Evolutionary conservation across 2,329 filamentous ascomycete species (phyloP).

Genomic region (Fusarium nanum): DNA sequence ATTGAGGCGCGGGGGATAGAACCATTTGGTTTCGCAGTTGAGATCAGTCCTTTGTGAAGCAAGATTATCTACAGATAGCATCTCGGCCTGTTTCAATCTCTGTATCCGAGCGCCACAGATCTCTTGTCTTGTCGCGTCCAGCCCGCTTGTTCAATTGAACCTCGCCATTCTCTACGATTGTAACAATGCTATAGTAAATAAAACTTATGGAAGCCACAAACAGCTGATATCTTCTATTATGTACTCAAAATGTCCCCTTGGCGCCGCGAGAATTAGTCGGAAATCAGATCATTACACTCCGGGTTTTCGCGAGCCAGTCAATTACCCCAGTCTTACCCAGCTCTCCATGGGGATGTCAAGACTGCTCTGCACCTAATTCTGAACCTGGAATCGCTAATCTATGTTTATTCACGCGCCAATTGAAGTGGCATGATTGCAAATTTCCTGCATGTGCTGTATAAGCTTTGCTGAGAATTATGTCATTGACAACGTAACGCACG

Average conservation of each 20-base stretch:
- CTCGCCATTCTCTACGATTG: background rate
- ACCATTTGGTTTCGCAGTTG: background rate
- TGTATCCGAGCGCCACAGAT: conserved; percentile 11
- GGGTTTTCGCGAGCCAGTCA: conserved; percentile 15
- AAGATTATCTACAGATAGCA: conserved; percentile 7
- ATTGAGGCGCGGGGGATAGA: background rate
- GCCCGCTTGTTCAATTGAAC: background rate
- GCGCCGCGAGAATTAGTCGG: conserved; percentile 24
- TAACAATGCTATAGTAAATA: background rate
- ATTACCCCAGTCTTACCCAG: background rate
- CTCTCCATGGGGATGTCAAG: background rate
- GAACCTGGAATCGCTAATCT: background rate
- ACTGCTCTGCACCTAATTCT: background rate
- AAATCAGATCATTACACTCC: conserved; percentile 23
- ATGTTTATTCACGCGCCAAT: conserved; percentile 9
- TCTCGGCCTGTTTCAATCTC: conserved; percentile 14
- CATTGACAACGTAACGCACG: background rate
- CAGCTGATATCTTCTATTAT: background rate
- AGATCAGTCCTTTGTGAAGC: conserved; percentile 2
- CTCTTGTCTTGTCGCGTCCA: background rate
- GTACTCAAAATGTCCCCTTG: background rate
- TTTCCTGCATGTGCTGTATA: background rate
- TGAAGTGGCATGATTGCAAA: conserved; percentile 32
- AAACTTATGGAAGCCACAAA: background rate
- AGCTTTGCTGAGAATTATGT: background rate